Percentiles rank a stretch among this genome's conserved stretches.
Conservation (phyloP, 441 rosid genomes). For the Croton setiger region DNA sequence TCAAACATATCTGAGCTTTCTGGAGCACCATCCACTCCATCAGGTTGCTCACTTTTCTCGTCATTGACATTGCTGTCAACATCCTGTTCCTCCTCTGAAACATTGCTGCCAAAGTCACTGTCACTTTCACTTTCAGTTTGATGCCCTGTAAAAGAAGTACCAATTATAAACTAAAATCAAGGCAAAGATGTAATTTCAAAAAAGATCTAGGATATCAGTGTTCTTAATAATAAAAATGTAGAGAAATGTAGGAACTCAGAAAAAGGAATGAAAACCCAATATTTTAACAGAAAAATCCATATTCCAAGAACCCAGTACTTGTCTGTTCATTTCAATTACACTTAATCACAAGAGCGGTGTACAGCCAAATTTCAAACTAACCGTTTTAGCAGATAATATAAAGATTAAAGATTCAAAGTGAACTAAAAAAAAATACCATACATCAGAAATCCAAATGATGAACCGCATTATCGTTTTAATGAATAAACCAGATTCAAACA, state of each 20-base stretch:
- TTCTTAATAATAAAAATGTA: neutral
- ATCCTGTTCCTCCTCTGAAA: constrained; percentile 54
- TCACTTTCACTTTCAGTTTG: constrained; percentile 44
- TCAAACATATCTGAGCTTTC: constrained; percentile 33
- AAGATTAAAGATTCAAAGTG: neutral
- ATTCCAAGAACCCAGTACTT: neutral
- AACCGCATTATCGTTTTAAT: neutral
- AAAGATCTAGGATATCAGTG: neutral
- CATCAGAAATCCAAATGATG: neutral
- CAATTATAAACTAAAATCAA: constrained; percentile 15
- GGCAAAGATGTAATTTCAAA: constrained; percentile 11
- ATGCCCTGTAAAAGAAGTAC: constrained; percentile 40
- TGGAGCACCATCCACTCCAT: constrained; percentile 27
- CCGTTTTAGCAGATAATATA: neutral
- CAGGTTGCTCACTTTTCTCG: constrained; percentile 23
- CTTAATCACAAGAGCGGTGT: neutral
- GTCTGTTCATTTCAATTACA: neutral
- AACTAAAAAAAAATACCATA: neutral
- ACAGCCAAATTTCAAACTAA: neutral
- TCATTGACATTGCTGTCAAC: constrained; percentile 36
- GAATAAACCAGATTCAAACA: neutral
- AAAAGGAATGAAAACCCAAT: neutral
- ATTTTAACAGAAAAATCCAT: neutral
- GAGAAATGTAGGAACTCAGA: neutral
- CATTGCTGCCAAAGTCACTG: constrained; percentile 55